Base-by-base conservation (phyloP, 495 filamentous ascomycete species). In the Annulohypoxylon maeteangense region DNA sequence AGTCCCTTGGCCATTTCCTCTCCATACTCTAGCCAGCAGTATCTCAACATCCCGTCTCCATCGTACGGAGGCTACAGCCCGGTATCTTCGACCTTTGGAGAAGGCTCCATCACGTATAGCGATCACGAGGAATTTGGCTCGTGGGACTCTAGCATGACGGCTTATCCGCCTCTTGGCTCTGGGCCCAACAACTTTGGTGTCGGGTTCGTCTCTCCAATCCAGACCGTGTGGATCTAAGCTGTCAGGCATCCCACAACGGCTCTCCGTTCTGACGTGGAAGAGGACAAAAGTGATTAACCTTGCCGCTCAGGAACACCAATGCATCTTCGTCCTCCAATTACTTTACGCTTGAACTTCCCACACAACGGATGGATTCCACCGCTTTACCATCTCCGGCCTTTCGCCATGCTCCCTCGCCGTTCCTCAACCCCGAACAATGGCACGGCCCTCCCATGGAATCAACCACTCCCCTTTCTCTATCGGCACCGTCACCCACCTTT, bases 151-250 rank as follows among this genome's bases (percentile, higher is more conserved):
- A 73, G 77, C 38, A 65, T 75, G 67, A 55, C 65, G 78, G 76
- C 68, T 70, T 80, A 74, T 73, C 78, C 78, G 77, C 59, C 76
- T 80, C 75, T 76, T 77, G 72, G 79, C 55, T 72, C 72, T 63
- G 78, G 79, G 72, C 71, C 75, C 76, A 78, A 71, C 81, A 78
- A 81, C 74, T 86, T 81, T 81, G 81, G 82, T 80, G 80, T 81
- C 77, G 84, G 83, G 82, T 86, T 84, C 81, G 84, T 86, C 78
- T 72, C 81, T 84, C 84, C 84, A 80, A 78, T 81, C 79, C 83
- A 84, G 79, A 76, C 81, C 65, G 81, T 83, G 78, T 86, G 83
- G 83, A 81, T 81, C 77, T 85, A 81, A 79, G 74, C 65, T 76
- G 67, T 78, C 72, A 76, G 67, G 68, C 70, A 65, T 78, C 72